Evolutionary conservation across 345 rosid genomes (phyloP), one percentile per base, ranked within the genome.

Genomic region (Lenwebbia sp.): DNA sequence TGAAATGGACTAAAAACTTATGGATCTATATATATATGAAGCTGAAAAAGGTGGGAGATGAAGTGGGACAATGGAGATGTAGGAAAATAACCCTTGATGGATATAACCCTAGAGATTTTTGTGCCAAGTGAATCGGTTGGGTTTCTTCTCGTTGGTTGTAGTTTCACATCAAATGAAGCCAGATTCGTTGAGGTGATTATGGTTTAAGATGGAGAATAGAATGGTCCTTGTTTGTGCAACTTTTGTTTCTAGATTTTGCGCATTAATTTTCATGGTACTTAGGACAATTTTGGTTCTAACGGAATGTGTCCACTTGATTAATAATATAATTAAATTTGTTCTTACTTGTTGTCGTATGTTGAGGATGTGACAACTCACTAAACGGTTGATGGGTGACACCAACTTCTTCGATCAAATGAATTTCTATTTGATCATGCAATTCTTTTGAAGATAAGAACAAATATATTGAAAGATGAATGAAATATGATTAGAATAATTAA

Each of bases 121-220:
- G 81, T 70, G 81, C 26, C 5, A 9, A 51, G 47, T 85, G 83
- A 75, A 85, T 54, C 11, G 54, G 75, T 47, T n/a, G 44, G 30
- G 23, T 62, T 54, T 17, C 83, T 86, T 82, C 55, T 53, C 52
- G 90, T 90, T 84, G 10, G 91, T 65, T 90, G 88, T 49, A 4
- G 85, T 83, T 88, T 89, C 76, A 57, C 92, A 88, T 91, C 92
- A 86, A 23, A 54, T 88, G 84, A n/a, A 60, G 83, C 85, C 86
- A 60, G 65, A 62, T 89, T 60, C 50, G 84, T 82, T 89, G 65
- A 54, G 40, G 53, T 49, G 88, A 84, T 83, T 53, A 86, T 37
- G 88, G 85, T 89, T 41, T 50, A 21, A n/a, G n/a, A 70, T 55
- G 41, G 85, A 54, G 25, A 49, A 60, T 70, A 6, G 54, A 22